Percentiles rank a stretch among this genome's conserved stretches.
phyloP scores from a whole-genome alignment of 805 yeast species.

The Wickerhamomyces bovis region DNA sequence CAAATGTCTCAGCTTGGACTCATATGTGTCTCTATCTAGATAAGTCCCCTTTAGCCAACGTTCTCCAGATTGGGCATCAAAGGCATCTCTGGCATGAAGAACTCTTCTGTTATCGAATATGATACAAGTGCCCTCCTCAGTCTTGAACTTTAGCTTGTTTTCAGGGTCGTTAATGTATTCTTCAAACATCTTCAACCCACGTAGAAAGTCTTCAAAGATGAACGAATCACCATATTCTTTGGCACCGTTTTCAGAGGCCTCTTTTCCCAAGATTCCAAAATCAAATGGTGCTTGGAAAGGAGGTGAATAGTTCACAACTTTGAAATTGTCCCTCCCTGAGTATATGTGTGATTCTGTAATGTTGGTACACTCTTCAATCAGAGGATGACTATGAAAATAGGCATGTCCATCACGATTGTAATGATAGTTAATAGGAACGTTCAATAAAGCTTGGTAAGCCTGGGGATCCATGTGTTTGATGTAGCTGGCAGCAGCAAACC shows the following conservation, averaged over 20 bases:
- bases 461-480: slow-evolving; percentile 51
- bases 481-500: slow-evolving; percentile 55
- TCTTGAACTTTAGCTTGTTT: slow-evolving; percentile 49
- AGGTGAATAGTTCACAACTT: slow-evolving; percentile 68
- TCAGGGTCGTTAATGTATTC: slow-evolving; percentile 42
- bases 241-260: slow-evolving; percentile 23
- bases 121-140: slow-evolving; percentile 56
- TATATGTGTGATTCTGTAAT: slow-evolving; percentile 5
- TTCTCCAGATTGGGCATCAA: slow-evolving; percentile 39
- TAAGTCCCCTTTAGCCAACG: slow-evolving; percentile 78
- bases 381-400: slow-evolving; percentile 56
- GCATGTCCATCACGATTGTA: slow-evolving; percentile 56
- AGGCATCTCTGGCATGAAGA: slow-evolving; percentile 55
- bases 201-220: slow-evolving; percentile 45
- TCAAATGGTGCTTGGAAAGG: slow-evolving; percentile 81
- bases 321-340: slow-evolving; percentile 30
- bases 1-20: slow-evolving; percentile 46
- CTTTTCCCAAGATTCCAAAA: slow-evolving; percentile 38
- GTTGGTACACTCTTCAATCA: slow-evolving; percentile 50
- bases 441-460: slow-evolving; percentile 56
- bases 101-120: slow-evolving; percentile 67
- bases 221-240: slow-evolving; percentile 35
- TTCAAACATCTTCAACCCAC: slow-evolving; percentile 61
- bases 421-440: slow-evolving; percentile 63
- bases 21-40: slow-evolving; percentile 62